Evolutionary conservation across 208 protist species (phyloP).

Genomic region (Leishmania martiniquensis): DNA sequence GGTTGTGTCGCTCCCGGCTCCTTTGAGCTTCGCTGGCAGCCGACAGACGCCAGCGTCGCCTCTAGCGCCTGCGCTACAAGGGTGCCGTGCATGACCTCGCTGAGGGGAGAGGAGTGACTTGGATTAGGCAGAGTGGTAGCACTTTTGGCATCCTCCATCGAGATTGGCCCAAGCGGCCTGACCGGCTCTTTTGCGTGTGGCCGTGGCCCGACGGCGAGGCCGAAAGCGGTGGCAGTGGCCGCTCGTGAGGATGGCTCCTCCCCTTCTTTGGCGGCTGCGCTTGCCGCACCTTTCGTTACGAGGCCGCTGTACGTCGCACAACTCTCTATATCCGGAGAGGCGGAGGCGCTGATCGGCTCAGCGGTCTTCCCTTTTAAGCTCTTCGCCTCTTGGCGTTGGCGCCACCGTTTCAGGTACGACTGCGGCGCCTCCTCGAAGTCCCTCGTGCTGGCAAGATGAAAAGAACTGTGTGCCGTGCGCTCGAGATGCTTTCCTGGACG

Average conservation of each 20-base stretch:
- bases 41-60: background rate
- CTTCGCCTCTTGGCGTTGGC: slow-evolving; percentile 21
- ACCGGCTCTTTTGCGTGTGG: background rate
- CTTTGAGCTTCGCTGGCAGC: background rate
- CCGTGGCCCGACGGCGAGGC: background rate
- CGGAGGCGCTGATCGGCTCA: background rate
- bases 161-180: background rate
- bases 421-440: slow-evolving; percentile 9
- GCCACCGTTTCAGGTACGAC: slow-evolving; percentile 26
- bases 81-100: slow-evolving; percentile 5
- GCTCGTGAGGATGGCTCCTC: background rate
- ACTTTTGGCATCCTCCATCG: background rate
- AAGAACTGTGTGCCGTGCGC: too few relatives aligned
- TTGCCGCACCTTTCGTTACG: background rate
- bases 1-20: background rate
- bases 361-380: background rate
- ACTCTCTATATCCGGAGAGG: background rate
- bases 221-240: background rate
- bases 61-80: background rate
- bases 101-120: slow-evolving; percentile 7
- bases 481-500: background rate
- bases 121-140: background rate
- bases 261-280: background rate
- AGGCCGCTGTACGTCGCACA: background rate
- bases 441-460: background rate